phyloP scores from a whole-genome alignment of 208 protist genomes.

The Leishmania braziliensis region DNA sequence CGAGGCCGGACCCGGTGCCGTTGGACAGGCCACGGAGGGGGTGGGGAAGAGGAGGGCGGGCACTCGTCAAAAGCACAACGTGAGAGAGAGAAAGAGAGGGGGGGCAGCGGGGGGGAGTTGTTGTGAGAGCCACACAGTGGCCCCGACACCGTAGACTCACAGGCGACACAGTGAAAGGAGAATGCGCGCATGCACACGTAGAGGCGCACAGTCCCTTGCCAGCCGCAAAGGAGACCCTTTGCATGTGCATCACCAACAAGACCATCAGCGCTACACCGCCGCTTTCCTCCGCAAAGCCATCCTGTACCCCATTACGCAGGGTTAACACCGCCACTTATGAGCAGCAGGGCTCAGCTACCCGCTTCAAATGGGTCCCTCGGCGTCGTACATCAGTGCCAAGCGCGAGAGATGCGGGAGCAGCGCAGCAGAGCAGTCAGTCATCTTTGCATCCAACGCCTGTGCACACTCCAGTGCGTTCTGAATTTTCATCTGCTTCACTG shows the following conservation, averaged over 20 bases:
- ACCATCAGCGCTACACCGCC: too few relatives aligned
- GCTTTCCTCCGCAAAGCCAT: neutral
- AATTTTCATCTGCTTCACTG: slow-evolving; percentile 86
- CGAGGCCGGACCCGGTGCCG: neutral
- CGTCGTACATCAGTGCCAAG: slow-evolving; percentile 61
- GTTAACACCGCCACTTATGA: neutral
- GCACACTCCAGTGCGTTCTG: slow-evolving; percentile 62
- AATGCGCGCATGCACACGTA: neutral
- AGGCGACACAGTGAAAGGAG: neutral
- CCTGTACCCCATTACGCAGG: neutral
- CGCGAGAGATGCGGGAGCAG: slow-evolving; percentile 50
- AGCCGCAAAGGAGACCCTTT: neutral
- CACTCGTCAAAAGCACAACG: neutral
- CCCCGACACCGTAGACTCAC: neutral
- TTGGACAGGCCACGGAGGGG: neutral
- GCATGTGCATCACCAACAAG: neutral
- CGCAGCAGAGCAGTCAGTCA: slow-evolving; percentile 8
- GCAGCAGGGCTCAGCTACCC: neutral
- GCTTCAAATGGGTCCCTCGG: slow-evolving; percentile 25
- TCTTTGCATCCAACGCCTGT: slow-evolving; percentile 9
- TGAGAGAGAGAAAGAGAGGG: neutral
- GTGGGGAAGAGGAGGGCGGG: neutral
- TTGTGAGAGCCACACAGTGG: neutral
- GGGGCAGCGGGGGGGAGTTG: neutral
- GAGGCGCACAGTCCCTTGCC: neutral